Evolutionary conservation across 2,329 filamentous ascomycete genomes (phyloP).

Genomic region (Fusarium sp.): DNA sequence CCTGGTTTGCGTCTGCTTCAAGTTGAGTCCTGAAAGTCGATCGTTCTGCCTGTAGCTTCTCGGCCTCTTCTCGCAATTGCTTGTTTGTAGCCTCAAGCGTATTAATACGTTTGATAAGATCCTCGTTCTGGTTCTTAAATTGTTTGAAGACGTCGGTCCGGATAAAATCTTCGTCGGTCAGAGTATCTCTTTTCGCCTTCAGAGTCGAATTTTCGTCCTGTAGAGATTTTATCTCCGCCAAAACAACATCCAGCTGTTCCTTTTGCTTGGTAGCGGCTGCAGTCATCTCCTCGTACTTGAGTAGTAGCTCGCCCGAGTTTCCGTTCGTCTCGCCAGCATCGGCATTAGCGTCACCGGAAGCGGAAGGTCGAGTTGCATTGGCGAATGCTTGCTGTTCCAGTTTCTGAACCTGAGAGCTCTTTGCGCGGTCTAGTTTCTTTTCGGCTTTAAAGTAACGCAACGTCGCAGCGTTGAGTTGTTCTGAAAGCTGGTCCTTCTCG

Average conservation of each 20-base stretch:
- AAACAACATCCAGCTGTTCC: conserved; percentile 83
- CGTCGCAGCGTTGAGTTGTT: conserved; percentile 88
- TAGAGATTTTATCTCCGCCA: conserved; percentile 79
- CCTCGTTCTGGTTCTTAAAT: conserved; percentile 89
- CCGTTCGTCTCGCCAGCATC: conserved; percentile 66
- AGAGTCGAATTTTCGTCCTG: conserved; percentile 84
- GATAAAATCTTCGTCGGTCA: conserved; percentile 93
- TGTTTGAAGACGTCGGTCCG: conserved; percentile 94
- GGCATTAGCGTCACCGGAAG: conserved; percentile 60
- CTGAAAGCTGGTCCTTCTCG: conserved; percentile 87
- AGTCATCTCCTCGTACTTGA: conserved; percentile 80
- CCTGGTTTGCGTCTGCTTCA: conserved; percentile 80
- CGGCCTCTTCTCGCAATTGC: conserved; percentile 84
- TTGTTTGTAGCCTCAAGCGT: conserved; percentile 90
- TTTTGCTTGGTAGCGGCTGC: conserved; percentile 86
- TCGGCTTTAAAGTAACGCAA: conserved; percentile 95
- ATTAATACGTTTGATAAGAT: conserved; percentile 92
- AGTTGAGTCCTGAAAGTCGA: conserved; percentile 84
- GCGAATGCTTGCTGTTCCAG: conserved; percentile 89
- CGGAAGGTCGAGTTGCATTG: conserved; percentile 67
- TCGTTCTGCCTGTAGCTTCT: conserved; percentile 86
- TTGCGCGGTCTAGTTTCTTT: conserved; percentile 90
- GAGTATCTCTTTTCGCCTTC: conserved; percentile 73
- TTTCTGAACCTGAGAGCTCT: conserved; percentile 90
- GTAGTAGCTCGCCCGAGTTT: conserved; percentile 75